Conservation (phyloP, 140 eudicot genomes). For the Anethum foeniculum region DNA sequence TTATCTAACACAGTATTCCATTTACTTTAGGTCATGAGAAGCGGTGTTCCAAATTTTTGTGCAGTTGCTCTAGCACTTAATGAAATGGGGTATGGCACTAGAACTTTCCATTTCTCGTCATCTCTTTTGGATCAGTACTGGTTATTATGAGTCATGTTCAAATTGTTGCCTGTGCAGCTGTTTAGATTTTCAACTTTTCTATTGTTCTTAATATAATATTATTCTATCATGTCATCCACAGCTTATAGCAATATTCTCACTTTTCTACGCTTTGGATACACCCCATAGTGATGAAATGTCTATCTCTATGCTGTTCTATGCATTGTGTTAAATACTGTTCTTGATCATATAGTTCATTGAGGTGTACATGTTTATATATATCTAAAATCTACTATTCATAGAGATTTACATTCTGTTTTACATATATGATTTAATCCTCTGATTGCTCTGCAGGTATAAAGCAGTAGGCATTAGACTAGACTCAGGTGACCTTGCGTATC, state of each 20-base stretch:
- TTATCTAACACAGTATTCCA: background rate
- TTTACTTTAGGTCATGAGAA: constrained; percentile 63
- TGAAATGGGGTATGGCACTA: constrained; percentile 63
- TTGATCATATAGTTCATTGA: background rate
- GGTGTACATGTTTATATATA: background rate
- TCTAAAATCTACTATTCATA: background rate
- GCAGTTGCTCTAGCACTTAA: constrained; percentile 93
- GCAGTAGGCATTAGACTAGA: constrained; percentile 89
- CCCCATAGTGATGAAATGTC: background rate
- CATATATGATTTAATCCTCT: background rate
- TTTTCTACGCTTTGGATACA: background rate
- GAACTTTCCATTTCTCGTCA: background rate
- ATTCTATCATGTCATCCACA: background rate
- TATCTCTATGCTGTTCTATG: background rate
- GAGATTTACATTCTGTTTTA: background rate
- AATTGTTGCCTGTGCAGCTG: background rate
- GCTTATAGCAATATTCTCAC: constrained; percentile 1
- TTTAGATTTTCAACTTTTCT: background rate
- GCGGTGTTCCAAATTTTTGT: constrained; percentile 91
- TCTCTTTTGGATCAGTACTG: background rate
- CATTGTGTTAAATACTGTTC: background rate
- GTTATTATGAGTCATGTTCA: background rate
- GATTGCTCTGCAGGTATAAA: constrained; percentile 51
- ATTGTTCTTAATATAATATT: background rate
- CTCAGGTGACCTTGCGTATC: constrained; percentile 98